Conservation (phyloP, 768 basidiomycete species). For the Xerocomus potaroensis region DNA sequence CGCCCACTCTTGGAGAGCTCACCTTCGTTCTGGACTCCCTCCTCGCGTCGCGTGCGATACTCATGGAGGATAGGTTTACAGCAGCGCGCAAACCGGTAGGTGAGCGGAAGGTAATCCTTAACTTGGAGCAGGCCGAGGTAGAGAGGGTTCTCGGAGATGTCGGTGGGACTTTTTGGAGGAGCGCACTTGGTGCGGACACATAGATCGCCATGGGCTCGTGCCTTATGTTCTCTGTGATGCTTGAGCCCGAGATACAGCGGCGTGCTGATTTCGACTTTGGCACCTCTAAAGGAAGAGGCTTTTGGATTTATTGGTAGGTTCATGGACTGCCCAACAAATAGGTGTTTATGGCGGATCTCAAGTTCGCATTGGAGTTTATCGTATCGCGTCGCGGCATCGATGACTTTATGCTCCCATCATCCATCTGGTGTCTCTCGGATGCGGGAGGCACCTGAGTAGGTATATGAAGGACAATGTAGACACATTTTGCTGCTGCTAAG, state of each 20-base stretch:
- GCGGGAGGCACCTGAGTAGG: too few species aligned
- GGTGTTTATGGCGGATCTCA: background rate
- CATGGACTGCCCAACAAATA: too few species aligned
- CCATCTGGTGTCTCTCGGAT: too few species aligned
- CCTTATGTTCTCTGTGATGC: background rate
- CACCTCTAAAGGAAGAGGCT: too few species aligned
- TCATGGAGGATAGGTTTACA: conserved; percentile 61
- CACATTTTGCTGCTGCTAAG: too few species aligned
- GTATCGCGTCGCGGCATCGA: background rate
- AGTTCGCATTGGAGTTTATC: background rate
- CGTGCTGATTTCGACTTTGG: too few species aligned
- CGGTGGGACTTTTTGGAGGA: conserved; percentile 68
- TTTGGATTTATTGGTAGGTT: too few species aligned
- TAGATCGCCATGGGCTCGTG: conserved; percentile 1
- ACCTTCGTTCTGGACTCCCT: conserved; percentile 69
- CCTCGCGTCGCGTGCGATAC: conserved; percentile 69
- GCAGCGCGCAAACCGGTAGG: conserved; percentile 51
- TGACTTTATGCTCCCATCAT: background rate
- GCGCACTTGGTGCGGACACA: conserved; percentile 28
- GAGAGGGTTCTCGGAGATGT: conserved; percentile 82
- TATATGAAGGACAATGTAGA: too few species aligned
- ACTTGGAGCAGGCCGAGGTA: conserved; percentile 79
- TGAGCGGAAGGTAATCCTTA: conserved; percentile 74
- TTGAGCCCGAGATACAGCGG: background rate
- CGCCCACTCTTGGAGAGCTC: conserved; percentile 62